These are phyloP conservation scores for Byssoonygena ceratinophila DNA, from an alignment of 2,329 filamentous ascomycete species.

Conservation along the genomic window DNA sequence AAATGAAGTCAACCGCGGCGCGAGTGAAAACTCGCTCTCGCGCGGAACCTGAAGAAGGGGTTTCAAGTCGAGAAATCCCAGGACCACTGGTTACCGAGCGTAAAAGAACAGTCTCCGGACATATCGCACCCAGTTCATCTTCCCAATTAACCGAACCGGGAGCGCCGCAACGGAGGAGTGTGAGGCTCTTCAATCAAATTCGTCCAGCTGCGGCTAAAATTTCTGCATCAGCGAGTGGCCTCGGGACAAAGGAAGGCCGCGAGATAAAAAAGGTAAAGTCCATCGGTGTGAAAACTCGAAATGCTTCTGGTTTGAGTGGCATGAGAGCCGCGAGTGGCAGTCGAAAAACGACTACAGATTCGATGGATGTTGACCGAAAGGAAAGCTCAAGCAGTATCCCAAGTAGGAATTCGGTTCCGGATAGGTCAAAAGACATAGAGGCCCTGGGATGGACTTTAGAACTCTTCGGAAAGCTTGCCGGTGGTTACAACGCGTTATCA, in stretches of 20 bases:
- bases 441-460: conserved; percentile 67
- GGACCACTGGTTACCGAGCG: conserved; percentile 44
- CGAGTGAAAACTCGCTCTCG: conserved; percentile 34
- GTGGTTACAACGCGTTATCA: conserved; percentile 65
- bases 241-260: conserved; percentile 52
- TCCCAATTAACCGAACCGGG: conserved; percentile 53
- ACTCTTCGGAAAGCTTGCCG: conserved; percentile 68
- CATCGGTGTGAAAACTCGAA: conserved; percentile 57
- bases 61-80: conserved; percentile 25
- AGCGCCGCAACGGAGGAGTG: conserved; percentile 58
- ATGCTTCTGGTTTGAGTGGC: conserved; percentile 57
- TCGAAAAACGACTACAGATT: conserved; percentile 60
- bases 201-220: conserved; percentile 55
- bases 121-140: conserved; percentile 44
- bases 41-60: conserved; percentile 32
- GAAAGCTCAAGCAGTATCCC: conserved; percentile 38
- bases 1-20: conserved; percentile 47
- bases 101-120: conserved; percentile 88
- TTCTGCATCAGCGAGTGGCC: conserved; percentile 47
- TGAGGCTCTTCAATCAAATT: conserved; percentile 60
- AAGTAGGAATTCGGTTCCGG: conserved; percentile 31
- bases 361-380: conserved; percentile 58
- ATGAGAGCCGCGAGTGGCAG: conserved; percentile 85
- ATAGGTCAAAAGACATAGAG: conserved; percentile 59
- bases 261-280: conserved; percentile 79